Evolutionary conservation across 495 filamentous ascomycete genomes (phyloP).

Genomic region (Hyaloscypha finlandica): DNA sequence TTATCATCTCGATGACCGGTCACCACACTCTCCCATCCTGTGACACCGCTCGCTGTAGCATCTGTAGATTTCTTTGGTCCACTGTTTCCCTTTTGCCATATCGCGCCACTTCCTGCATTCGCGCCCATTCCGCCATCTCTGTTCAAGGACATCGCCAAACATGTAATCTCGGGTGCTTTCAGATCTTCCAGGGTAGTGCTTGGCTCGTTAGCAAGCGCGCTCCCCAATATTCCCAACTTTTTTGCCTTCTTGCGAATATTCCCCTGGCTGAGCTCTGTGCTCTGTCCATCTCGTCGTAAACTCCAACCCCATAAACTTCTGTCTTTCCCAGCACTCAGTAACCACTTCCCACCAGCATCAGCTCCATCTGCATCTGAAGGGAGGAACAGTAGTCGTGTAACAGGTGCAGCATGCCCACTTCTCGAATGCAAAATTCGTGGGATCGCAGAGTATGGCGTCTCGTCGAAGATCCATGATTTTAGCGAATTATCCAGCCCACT

Average conservation of each 20-base stretch:
- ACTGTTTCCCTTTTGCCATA: conserved; percentile 75
- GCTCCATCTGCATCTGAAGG: conserved; percentile 84
- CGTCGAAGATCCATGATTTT: conserved; percentile 93
- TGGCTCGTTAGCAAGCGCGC: conserved; percentile 46
- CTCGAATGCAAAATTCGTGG: conserved; percentile 82
- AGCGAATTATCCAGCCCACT: conserved; percentile 91
- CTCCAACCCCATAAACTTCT: conserved; percentile 94
- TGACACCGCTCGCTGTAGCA: conserved; percentile 63
- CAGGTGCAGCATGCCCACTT: conserved; percentile 82
- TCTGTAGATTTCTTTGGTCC: conserved; percentile 56
- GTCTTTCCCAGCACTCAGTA: conserved; percentile 85
- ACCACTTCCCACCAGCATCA: conserved; percentile 90
- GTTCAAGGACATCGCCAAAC: conserved; percentile 86
- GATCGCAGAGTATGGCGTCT: conserved; percentile 78
- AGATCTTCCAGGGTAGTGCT: conserved; percentile 68
- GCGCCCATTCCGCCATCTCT: conserved; percentile 90
- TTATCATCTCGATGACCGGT: conserved; percentile 90
- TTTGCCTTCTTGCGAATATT: conserved; percentile 79
- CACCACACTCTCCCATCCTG: conserved; percentile 95
- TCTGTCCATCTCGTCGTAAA: conserved; percentile 90
- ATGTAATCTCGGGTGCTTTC: conserved; percentile 87
- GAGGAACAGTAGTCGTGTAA: conserved; percentile 78
- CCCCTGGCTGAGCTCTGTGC: conserved; percentile 89
- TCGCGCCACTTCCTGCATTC: conserved; percentile 62
- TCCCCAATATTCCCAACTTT: conserved; percentile 69